A percentile compares a stretch with the other conserved stretches of the same genome.
Evolutionary conservation across 371 early-diverging fungal genomes (phyloP).

Genomic region (Aphelidium insulamus): DNA sequence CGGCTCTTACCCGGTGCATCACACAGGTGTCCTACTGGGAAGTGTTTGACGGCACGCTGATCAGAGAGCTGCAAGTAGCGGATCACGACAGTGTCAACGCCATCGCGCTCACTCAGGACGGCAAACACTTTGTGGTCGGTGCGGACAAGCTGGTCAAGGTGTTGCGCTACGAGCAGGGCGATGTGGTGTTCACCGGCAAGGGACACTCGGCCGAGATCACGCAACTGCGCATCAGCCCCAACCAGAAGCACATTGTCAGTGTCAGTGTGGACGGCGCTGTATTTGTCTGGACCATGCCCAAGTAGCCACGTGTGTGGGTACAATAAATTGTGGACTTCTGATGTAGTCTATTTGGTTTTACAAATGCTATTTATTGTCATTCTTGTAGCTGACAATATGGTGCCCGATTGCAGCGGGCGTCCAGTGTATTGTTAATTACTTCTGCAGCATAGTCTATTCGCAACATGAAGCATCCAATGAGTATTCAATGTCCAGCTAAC

Average conservation of each 20-base stretch:
- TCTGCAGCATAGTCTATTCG: too few species aligned
- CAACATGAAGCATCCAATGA: too few species aligned
- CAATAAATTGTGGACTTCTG: too few species aligned
- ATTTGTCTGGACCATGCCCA: too few species aligned
- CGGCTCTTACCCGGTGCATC: background rate
- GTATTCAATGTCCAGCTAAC: too few species aligned
- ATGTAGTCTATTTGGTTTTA: too few species aligned
- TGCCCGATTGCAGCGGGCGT: too few species aligned
- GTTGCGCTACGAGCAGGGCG: constrained; percentile 28
- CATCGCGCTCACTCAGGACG: constrained; percentile 19
- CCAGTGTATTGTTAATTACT: too few species aligned
- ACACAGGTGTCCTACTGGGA: constrained; percentile 28
- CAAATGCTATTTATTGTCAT: too few species aligned
- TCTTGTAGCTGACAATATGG: too few species aligned
- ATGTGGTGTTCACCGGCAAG: constrained; percentile 18
- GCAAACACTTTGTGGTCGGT: constrained; percentile 23
- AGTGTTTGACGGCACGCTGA: constrained; percentile 25
- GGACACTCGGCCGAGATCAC: constrained; percentile 5
- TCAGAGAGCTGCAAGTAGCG: constrained; percentile 23
- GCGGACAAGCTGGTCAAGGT: constrained; percentile 28
- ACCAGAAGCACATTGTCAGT: background rate
- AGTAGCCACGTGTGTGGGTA: too few species aligned
- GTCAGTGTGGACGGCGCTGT: background rate
- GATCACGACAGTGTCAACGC: constrained; percentile 26
- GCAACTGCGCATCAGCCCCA: constrained; percentile 1